phyloP scores from a whole-genome alignment of 2,329 filamentous ascomycete genomes.

The Canariomyces notabilis region DNA sequence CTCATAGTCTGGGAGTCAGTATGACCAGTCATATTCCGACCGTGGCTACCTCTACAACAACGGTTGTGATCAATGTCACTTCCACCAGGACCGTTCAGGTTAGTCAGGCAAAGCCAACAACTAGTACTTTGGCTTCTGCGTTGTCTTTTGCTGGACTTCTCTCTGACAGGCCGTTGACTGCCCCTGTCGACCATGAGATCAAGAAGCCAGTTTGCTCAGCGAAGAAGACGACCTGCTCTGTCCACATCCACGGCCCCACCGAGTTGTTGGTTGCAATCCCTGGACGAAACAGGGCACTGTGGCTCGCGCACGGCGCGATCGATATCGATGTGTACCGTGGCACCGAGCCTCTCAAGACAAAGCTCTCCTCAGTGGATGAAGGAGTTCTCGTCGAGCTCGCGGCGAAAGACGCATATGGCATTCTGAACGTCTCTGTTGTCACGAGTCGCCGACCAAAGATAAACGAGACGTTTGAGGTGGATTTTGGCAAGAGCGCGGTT shows the following conservation, averaged over 20 bases:
- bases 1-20: neutral
- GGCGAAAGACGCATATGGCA: slow-evolving; percentile 50
- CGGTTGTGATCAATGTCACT: slow-evolving; percentile 35
- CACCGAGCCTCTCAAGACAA: slow-evolving; percentile 43
- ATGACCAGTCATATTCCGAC: slow-evolving; percentile 10
- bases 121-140: slow-evolving; percentile 26
- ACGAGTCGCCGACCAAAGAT: slow-evolving; percentile 56
- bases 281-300: slow-evolving; percentile 44
- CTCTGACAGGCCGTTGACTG: slow-evolving; percentile 32
- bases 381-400: slow-evolving; percentile 50
- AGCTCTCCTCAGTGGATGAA: slow-evolving; percentile 43
- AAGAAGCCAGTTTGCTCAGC: slow-evolving; percentile 35
- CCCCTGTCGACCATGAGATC: slow-evolving; percentile 23
- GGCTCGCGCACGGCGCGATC: slow-evolving; percentile 54
- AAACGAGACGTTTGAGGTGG: slow-evolving; percentile 55
- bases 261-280: slow-evolving; percentile 53
- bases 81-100: slow-evolving; percentile 34
- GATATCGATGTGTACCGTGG: slow-evolving; percentile 50
- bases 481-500: slow-evolving; percentile 50
- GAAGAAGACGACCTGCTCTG: slow-evolving; percentile 40
- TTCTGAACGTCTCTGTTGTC: slow-evolving; percentile 53
- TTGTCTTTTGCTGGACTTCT: slow-evolving; percentile 39
- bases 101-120: slow-evolving; percentile 23
- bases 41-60: slow-evolving; percentile 24
- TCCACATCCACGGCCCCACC: slow-evolving; percentile 41